Percentiles rank a stretch among this genome's conserved stretches.
Evolutionary conservation across 1,284 basidiomycete species (phyloP).

Genomic region (Papiliotrema terrestris): DNA sequence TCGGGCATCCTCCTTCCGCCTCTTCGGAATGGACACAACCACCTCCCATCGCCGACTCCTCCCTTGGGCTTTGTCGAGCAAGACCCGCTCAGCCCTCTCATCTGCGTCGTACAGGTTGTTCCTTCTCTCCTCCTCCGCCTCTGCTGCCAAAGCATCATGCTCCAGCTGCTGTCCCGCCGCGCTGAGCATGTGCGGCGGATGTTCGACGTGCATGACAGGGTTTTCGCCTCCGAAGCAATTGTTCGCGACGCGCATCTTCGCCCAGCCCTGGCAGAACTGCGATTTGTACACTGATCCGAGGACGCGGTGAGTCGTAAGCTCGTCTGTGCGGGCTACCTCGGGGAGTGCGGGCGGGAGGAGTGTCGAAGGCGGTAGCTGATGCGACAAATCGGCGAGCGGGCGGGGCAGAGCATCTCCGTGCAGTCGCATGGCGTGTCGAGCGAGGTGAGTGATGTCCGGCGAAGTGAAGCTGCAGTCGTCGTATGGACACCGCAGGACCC

Average conservation of each 20-base stretch:
- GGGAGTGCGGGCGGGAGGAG: constrained; percentile 9
- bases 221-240: constrained; percentile 23
- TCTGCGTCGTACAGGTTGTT: neutral
- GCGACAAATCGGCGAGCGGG: constrained; percentile 18
- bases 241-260: constrained; percentile 17
- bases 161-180: neutral
- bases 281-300: constrained; percentile 11
- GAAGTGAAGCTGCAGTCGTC: constrained; percentile 25
- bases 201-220: constrained; percentile 27
- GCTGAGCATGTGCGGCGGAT: constrained; percentile 30
- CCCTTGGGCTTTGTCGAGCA: neutral
- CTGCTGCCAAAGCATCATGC: neutral
- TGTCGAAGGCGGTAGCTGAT: constrained; percentile 2
- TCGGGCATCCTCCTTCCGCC: neutral
- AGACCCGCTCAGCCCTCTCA: neutral
- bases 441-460: constrained; percentile 27
- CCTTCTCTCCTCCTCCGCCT: neutral
- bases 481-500: constrained; percentile 28
- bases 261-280: constrained; percentile 9
- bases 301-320: constrained; percentile 25
- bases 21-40: neutral
- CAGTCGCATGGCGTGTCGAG: constrained; percentile 26
- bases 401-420: constrained; percentile 22
- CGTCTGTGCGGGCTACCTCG: constrained; percentile 13
- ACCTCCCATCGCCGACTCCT: neutral